Evolutionary conservation across 2,329 filamentous ascomycete species (phyloP), one percentile per base, ranked within the genome.

Genomic region (Colletotrichum theobromicola): DNA sequence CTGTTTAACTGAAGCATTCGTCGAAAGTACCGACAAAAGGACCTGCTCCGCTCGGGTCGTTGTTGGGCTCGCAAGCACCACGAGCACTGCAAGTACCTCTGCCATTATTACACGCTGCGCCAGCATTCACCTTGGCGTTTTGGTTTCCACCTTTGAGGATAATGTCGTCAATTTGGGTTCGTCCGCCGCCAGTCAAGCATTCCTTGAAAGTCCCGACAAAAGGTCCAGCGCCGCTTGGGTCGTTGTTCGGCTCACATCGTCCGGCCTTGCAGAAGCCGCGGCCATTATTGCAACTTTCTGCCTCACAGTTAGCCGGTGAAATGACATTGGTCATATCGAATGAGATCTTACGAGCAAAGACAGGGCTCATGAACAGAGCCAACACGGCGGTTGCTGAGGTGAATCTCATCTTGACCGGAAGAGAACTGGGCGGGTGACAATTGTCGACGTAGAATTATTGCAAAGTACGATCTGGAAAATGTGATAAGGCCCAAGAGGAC

Each of bases 261-360:
- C 28, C 28, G 30, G 28, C 57, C 35, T 62, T 62, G 35, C 67
- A 62, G n/a, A 63, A 62, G 1, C 57, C 67, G 7, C 58, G 57
- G 5, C 42, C 67, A 21, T 69, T 55, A 21, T 69, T 63, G n/a
- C 57, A 69, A 18, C 67, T 69, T 24, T 69, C 67, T 63, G n/a
- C n/a, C 6, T 50, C 0, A 2, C 24, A n/a, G 2, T 50, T 50
- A 50, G 42, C 42, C 21, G 2, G 7, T 18, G 10, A 24, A 30
- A 7, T 4, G 46, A 26, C 21, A 35, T 2, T 42, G 34, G 15
- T 12, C n/a, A 12, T 24, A 8, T 42, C 13, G 24, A 5, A 7
- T 13, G 2, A 16, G 13, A n/a, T 34, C 37, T 21, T 53, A 65
- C 62, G 37, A 18, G 62, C 35, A 13, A 50, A 32, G 6, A 9